Evolutionary conservation across 805 yeast species (phyloP).

Genomic region (Ogataea pilisensis): DNA sequence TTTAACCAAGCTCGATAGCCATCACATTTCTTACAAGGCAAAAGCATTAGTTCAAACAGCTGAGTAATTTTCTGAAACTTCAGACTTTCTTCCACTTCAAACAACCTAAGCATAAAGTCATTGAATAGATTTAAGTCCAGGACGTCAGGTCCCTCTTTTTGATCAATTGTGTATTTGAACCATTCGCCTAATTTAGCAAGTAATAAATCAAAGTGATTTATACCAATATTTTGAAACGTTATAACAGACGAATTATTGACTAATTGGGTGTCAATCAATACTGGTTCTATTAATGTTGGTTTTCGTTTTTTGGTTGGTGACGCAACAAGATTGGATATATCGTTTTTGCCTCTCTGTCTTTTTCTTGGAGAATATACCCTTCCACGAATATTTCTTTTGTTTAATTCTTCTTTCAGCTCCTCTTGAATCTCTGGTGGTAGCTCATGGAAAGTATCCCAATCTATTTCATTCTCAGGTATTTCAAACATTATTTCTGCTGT

Average conservation of each 20-base stretch:
- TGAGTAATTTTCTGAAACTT: constrained; percentile 18
- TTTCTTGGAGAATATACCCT: constrained; percentile 22
- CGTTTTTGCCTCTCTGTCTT: constrained; percentile 9
- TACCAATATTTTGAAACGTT: constrained; percentile 23
- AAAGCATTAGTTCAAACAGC: constrained; percentile 12
- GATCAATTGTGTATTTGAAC: constrained; percentile 21
- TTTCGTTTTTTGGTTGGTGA: constrained; percentile 11
- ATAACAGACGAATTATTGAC: constrained; percentile 8
- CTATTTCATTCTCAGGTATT: constrained; percentile 35
- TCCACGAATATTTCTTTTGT: constrained; percentile 33
- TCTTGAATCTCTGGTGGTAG: constrained; percentile 62
- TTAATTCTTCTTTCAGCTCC: constrained; percentile 55
- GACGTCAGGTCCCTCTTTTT: constrained; percentile 19
- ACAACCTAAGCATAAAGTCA: constrained; percentile 25
- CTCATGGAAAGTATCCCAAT: constrained; percentile 58
- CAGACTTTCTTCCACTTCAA: constrained; percentile 18
- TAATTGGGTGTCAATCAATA: constrained; percentile 7
- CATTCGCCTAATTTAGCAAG: constrained; percentile 17
- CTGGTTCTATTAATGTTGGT: neutral
- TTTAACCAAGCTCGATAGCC: constrained; percentile 21
- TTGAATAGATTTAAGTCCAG: constrained; percentile 25
- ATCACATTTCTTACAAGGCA: neutral
- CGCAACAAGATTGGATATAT: constrained; percentile 10
- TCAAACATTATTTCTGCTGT: constrained; percentile 1
- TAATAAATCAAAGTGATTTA: constrained; percentile 13